A percentile compares a stretch with the other conserved stretches of the same genome.
Conservation (phyloP, 2,329 filamentous ascomycete genomes). For the Scytalidium sp. region DNA sequence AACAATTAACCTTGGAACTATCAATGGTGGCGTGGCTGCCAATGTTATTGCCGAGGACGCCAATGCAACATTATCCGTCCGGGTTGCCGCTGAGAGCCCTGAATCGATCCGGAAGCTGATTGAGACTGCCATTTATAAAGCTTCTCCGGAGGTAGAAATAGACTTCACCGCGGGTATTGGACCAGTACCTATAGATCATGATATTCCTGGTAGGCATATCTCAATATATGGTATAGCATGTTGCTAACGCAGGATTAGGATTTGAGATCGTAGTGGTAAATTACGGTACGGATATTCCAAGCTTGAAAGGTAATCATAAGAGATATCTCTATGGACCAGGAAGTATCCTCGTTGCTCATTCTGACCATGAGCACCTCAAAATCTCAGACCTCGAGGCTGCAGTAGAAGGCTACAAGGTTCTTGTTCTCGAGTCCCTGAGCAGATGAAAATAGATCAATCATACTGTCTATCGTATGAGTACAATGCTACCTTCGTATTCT, state of each 20-base stretch:
- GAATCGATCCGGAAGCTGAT: constrained; percentile 46
- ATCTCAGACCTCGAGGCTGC: constrained; percentile 71
- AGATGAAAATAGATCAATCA: too few relatives aligned
- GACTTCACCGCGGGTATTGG: neutral
- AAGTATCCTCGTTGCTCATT: constrained; percentile 81
- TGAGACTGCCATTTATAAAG: neutral
- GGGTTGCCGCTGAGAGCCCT: constrained; percentile 57
- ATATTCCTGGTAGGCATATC: constrained; percentile 62
- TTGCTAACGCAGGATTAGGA: neutral
- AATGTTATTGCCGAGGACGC: constrained; percentile 74
- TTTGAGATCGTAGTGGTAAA: constrained; percentile 80
- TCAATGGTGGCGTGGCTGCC: constrained; percentile 75
- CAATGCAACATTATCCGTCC: constrained; percentile 45
- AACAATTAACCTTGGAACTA: constrained; percentile 77
- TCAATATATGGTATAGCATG: neutral
- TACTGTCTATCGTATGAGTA: neutral
- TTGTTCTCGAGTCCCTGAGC: neutral
- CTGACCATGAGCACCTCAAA: constrained; percentile 73
- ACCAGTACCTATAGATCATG: constrained; percentile 60
- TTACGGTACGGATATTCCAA: constrained; percentile 85
- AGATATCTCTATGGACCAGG: constrained; percentile 64
- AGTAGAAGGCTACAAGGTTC: constrained; percentile 69
- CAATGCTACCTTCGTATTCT: too few relatives aligned
- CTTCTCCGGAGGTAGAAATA: neutral
- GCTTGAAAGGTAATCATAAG: constrained; percentile 18